phyloP scores from a whole-genome alignment of 352 stramenopile species.

The Phytophthora kernoviae region DNA sequence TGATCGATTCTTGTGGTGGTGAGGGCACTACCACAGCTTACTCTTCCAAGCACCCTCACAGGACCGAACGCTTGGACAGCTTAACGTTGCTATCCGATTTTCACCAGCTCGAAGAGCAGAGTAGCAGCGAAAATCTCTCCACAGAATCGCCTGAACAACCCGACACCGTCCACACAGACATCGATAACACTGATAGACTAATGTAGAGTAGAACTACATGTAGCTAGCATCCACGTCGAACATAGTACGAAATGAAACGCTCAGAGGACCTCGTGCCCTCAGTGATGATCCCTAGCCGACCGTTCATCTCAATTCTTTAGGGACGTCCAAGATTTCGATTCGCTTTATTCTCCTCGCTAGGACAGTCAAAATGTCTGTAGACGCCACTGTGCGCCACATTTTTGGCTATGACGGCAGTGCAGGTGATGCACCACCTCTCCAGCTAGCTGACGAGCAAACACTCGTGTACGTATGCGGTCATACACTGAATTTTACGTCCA shows the following conservation, averaged over 20 bases:
- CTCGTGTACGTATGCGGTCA: slow-evolving; percentile 66
- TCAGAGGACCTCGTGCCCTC: no score
- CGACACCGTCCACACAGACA: not conserved
- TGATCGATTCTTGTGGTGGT: slow-evolving; percentile 1
- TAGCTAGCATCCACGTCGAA: no score
- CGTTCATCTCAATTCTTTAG: slow-evolving; percentile 11
- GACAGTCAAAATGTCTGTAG: slow-evolving; percentile 42
- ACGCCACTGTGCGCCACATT: slow-evolving; percentile 63
- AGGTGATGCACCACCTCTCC: slow-evolving; percentile 34
- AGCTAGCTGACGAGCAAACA: slow-evolving; percentile 76
- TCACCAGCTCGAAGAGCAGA: slow-evolving; percentile 16
- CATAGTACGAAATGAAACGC: not conserved
- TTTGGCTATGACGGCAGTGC: slow-evolving; percentile 60
- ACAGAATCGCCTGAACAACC: not conserved
- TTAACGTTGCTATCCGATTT: slow-evolving; percentile 19
- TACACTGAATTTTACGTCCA: slow-evolving; percentile 73
- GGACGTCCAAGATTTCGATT: slow-evolving; percentile 20
- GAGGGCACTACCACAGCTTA: not conserved
- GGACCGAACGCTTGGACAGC: slow-evolving; percentile 19
- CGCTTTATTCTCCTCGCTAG: not conserved
- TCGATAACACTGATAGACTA: not conserved
- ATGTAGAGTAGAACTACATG: no score
- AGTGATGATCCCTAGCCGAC: slow-evolving; percentile 5
- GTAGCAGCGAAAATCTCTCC: not conserved
- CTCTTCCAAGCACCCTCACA: slow-evolving; percentile 4